These are phyloP conservation scores for Yamagishiella unicocca DNA, from an alignment of 139 green algal genomes.

Conservation along the genomic window DNA sequence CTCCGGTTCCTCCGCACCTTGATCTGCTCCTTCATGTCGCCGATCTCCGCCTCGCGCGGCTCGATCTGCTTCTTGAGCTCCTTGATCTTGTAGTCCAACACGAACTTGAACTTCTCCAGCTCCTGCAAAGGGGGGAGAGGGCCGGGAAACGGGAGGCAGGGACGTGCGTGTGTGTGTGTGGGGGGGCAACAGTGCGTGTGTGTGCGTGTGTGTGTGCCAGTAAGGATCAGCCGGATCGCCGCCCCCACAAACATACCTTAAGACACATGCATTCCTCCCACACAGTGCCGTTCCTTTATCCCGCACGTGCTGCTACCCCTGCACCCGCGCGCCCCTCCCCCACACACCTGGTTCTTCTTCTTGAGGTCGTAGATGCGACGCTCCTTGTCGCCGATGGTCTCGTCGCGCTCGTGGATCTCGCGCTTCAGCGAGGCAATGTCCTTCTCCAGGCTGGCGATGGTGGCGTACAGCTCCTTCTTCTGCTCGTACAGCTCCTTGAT, in stretches of 20 bases:
- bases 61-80: slow-evolving; percentile 96
- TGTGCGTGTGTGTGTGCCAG: no score
- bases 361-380: slow-evolving; percentile 95
- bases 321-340: not conserved
- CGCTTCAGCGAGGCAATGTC: slow-evolving; percentile 86
- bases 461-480: slow-evolving; percentile 80
- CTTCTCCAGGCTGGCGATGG: slow-evolving; percentile 80
- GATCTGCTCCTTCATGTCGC: slow-evolving; percentile 86
- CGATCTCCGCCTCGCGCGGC: slow-evolving; percentile 87
- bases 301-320: no score
- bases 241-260: no score
- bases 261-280: no score
- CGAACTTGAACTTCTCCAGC: slow-evolving; percentile 98
- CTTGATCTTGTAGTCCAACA: slow-evolving; percentile 96
- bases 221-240: no score
- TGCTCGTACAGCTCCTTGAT: slow-evolving; percentile 85
- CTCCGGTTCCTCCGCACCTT: slow-evolving; percentile 15
- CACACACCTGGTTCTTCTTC: slow-evolving; percentile 89
- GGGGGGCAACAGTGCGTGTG: no score
- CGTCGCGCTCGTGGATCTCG: slow-evolving; percentile 90
- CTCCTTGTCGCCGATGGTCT: slow-evolving; percentile 95
- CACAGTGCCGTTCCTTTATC: no score
- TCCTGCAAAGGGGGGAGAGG: slow-evolving; percentile 68
- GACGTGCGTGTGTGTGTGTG: no score
- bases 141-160: not conserved